These are phyloP conservation scores for Ramalina intermedia DNA, from an alignment of 495 filamentous ascomycete species.

Conservation along the genomic window DNA sequence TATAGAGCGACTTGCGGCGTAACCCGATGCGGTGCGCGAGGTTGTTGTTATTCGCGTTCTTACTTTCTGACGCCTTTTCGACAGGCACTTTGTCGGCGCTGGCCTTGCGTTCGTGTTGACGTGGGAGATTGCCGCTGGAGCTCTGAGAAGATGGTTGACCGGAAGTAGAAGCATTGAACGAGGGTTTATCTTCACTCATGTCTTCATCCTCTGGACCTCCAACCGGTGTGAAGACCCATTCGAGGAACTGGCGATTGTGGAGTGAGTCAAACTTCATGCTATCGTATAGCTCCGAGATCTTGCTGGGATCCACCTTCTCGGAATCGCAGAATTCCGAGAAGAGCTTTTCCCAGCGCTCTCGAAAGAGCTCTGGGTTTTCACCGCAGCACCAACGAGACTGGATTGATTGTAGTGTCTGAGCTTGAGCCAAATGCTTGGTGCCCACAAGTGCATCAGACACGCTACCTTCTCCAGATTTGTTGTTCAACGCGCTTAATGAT, in stretches of 20 bases:
- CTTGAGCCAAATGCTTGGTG: constrained; percentile 15
- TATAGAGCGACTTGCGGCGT: constrained; percentile 23
- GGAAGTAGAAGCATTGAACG: constrained; percentile 19
- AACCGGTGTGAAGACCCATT: constrained; percentile 92
- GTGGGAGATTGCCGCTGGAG: not conserved
- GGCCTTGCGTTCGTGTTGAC: constrained; percentile 8
- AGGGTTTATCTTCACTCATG: constrained; percentile 16
- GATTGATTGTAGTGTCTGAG: constrained; percentile 50
- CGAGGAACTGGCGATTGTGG: constrained; percentile 91
- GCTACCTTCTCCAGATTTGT: constrained; percentile 25
- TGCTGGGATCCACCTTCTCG: constrained; percentile 95
- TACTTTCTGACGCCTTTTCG: constrained; percentile 25
- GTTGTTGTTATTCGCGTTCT: constrained; percentile 11
- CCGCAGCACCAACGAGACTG: constrained; percentile 93
- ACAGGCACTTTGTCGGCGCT: constrained; percentile 10
- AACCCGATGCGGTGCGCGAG: constrained; percentile 36
- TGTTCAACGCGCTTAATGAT: constrained; percentile 34
- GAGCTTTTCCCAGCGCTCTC: constrained; percentile 95
- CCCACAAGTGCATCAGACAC: not conserved
- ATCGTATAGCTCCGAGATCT: constrained; percentile 94
- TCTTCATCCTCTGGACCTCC: constrained; percentile 39
- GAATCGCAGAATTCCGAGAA: constrained; percentile 92
- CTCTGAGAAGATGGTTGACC: not conserved
- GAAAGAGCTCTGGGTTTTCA: constrained; percentile 88
- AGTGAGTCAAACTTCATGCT: constrained; percentile 99